Evolutionary conservation across 208 protist genomes (phyloP).

Genomic region (Phytomonas francai): DNA sequence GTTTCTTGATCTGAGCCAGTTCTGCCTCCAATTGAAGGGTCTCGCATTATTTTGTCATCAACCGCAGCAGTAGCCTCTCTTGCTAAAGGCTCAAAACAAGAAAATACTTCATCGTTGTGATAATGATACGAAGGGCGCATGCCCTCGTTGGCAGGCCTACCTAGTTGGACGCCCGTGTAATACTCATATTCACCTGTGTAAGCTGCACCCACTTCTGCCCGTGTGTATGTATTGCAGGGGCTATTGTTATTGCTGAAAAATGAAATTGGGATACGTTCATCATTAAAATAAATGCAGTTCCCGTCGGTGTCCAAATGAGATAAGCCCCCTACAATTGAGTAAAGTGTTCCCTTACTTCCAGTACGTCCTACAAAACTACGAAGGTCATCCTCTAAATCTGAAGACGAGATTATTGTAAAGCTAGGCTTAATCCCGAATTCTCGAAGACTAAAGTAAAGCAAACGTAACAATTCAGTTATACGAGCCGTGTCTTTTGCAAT

Average conservation of each 20-base stretch:
- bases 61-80: background rate
- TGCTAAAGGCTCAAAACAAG: background rate
- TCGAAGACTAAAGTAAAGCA: background rate
- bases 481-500: background rate
- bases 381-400: background rate
- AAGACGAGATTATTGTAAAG: background rate
- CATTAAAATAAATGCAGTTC: background rate
- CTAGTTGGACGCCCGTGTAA: background rate
- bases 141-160: background rate
- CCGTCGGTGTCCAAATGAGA: background rate
- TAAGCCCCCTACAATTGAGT: background rate
- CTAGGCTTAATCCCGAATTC: background rate
- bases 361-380: background rate
- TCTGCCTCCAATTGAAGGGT: background rate
- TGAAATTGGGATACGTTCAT: background rate
- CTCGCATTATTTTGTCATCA: background rate
- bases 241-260: background rate
- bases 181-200: background rate
- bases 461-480: background rate
- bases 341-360: background rate
- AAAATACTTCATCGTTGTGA: background rate
- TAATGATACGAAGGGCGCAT: background rate
- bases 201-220: background rate
- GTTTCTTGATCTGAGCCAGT: background rate
- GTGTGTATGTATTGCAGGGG: background rate